Evolutionary conservation across 768 basidiomycete species (phyloP).

Genomic region (Kwoniella mangroviensis): DNA sequence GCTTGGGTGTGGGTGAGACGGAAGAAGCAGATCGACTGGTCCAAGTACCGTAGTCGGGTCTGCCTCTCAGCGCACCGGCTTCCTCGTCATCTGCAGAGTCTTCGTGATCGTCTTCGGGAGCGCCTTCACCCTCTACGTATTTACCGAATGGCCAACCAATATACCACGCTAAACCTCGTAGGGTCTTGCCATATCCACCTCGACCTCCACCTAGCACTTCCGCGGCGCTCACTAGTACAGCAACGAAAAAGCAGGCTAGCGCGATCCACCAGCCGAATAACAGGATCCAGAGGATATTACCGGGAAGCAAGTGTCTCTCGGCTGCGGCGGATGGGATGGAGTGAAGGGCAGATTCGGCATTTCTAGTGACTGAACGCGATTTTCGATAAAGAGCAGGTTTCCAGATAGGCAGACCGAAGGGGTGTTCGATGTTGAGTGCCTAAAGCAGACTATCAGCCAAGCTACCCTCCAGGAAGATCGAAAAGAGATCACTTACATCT

Average conservation of each 20-base stretch:
- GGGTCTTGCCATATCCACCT: slow-evolving; percentile 76
- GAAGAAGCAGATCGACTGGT: slow-evolving; percentile 8
- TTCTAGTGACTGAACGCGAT: slow-evolving; percentile 90
- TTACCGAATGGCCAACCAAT: slow-evolving; percentile 98
- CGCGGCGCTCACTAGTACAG: slow-evolving; percentile 68
- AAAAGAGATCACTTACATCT: slow-evolving; percentile 64
- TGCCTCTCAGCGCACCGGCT: slow-evolving; percentile 59
- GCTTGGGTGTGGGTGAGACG: slow-evolving; percentile 10
- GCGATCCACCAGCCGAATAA: slow-evolving; percentile 95
- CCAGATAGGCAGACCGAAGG: slow-evolving; percentile 99
- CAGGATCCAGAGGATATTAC: slow-evolving; percentile 89
- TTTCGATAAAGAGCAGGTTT: slow-evolving; percentile 99
- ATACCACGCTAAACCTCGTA: slow-evolving; percentile 95
- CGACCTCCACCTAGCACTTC: slow-evolving; percentile 76
- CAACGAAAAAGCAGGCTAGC: slow-evolving; percentile 69
- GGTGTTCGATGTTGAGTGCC: slow-evolving; percentile 95
- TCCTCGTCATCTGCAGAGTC: slow-evolving; percentile 41
- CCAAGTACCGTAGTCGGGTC: slow-evolving; percentile 33
- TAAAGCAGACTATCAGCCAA: slow-evolving; percentile 27
- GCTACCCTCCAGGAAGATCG: neutral
- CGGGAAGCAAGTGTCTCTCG: slow-evolving; percentile 88
- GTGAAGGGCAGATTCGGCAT: slow-evolving; percentile 93
- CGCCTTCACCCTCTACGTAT: slow-evolving; percentile 81
- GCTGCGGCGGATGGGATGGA: slow-evolving; percentile 89
- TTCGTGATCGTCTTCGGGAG: slow-evolving; percentile 39